These are phyloP conservation scores for Aspergillus vadensis DNA, from an alignment of 2,329 filamentous ascomycete genomes.

Conservation along the genomic window DNA sequence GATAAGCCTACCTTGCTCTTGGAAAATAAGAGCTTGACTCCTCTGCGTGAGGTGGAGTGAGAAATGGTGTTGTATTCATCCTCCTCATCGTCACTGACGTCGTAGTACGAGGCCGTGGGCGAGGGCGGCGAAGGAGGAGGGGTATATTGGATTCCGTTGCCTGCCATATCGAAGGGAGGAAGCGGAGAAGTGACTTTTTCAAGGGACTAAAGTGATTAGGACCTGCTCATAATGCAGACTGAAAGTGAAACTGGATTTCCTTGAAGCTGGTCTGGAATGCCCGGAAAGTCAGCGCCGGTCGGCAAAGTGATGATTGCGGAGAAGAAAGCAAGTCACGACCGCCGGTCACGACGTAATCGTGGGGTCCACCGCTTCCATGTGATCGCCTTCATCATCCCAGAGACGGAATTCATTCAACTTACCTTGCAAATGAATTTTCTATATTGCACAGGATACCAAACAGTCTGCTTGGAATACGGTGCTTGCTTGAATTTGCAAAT, in stretches of 20 bases:
- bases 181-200: conserved; percentile 1
- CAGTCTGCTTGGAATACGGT: neutral
- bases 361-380: conserved; percentile 19
- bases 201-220: neutral
- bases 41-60: conserved; percentile 72
- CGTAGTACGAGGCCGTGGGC: conserved; percentile 86
- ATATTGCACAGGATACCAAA: neutral
- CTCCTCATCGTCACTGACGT: conserved; percentile 94
- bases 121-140: conserved; percentile 58
- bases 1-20: conserved; percentile 81
- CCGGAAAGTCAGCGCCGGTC: conserved; percentile 3
- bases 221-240: neutral
- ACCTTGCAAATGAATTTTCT: neutral
- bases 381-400: conserved; percentile 1
- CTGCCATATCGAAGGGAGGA: conserved; percentile 31
- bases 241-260: neutral
- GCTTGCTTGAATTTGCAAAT: neutral
- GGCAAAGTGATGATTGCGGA: conserved; percentile 5
- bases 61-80: conserved; percentile 93
- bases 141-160: conserved; percentile 35
- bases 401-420: neutral
- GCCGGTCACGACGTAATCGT: conserved; percentile 16
- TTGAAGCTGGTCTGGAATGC: neutral
- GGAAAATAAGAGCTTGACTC: conserved; percentile 90
- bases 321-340: conserved; percentile 8